Conservation (phyloP, 73 alveolate genomes). For the Uronychia binucleata region DNA sequence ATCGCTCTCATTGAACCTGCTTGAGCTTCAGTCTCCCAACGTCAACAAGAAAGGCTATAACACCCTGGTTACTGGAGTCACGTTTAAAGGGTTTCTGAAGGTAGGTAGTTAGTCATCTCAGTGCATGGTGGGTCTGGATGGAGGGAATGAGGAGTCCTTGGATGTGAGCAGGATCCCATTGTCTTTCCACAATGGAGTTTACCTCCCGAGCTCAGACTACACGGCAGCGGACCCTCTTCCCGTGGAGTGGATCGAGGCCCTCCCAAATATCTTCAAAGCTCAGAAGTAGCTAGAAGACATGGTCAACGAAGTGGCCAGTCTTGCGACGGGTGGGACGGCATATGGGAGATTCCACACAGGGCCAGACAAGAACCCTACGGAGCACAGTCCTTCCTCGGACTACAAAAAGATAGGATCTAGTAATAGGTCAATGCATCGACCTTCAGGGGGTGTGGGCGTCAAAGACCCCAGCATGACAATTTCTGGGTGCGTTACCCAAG, state of each 20-base stretch:
- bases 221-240: conserved; percentile 40
- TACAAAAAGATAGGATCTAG: background rate
- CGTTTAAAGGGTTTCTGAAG: conserved; percentile 17
- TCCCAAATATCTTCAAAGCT: conserved; percentile 5
- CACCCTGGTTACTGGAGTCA: conserved; percentile 20
- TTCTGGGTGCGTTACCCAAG: background rate
- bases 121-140: conserved; percentile 40
- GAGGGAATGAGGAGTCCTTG: conserved; percentile 3
- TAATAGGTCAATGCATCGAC: background rate
- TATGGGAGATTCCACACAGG: background rate
- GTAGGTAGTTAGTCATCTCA: conserved; percentile 2
- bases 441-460: background rate
- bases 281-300: no score
- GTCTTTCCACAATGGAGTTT: background rate
- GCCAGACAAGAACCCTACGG: background rate
- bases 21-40: conserved; percentile 25
- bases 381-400: background rate
- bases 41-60: background rate
- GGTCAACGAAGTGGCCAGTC: background rate
- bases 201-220: conserved; percentile 32
- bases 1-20: background rate
- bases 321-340: background rate
- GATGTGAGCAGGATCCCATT: conserved; percentile 9
- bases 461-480: background rate
- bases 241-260: conserved; percentile 44